These are phyloP conservation scores for Silene latifolia DNA, from an alignment of 148 eudicot species.

Conservation along the genomic window DNA sequence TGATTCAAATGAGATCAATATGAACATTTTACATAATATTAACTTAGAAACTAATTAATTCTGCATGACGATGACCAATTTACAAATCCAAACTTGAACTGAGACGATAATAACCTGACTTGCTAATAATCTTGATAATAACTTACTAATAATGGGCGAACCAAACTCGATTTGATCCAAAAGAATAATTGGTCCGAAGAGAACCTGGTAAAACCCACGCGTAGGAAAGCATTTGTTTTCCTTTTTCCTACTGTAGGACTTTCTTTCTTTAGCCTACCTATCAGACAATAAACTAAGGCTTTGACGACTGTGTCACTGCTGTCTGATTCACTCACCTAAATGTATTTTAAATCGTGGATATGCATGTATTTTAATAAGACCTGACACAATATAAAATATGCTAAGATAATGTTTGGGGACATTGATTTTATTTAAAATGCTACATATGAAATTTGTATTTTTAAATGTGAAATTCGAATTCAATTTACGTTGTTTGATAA, in stretches of 20 bases:
- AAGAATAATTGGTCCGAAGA: background rate
- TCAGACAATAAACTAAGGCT: too few relatives aligned
- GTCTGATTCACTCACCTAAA: too few relatives aligned
- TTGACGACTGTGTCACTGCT: too few relatives aligned
- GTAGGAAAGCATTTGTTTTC: background rate
- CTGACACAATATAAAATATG: background rate
- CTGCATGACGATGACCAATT: background rate
- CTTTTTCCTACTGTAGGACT: too few relatives aligned
- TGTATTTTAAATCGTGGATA: too few relatives aligned
- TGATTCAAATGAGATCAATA: background rate
- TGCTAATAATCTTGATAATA: too few relatives aligned
- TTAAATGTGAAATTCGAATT: too few relatives aligned
- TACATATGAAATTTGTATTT: too few relatives aligned
- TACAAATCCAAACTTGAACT: background rate
- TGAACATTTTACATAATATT: background rate
- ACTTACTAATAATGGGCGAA: background rate
- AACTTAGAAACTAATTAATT: background rate
- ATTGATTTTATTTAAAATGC: too few relatives aligned
- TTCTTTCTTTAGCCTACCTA: too few relatives aligned
- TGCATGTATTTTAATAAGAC: background rate
- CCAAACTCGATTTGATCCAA: background rate
- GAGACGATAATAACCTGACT: background rate
- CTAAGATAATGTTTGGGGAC: too few relatives aligned
- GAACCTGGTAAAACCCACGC: background rate
- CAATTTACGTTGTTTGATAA: too few relatives aligned